A percentile compares a stretch with the other conserved stretches of the same genome.
These are phyloP conservation scores for Sonneratia caseolaris DNA, from an alignment of 345 rosid species.

Conservation along the genomic window DNA sequence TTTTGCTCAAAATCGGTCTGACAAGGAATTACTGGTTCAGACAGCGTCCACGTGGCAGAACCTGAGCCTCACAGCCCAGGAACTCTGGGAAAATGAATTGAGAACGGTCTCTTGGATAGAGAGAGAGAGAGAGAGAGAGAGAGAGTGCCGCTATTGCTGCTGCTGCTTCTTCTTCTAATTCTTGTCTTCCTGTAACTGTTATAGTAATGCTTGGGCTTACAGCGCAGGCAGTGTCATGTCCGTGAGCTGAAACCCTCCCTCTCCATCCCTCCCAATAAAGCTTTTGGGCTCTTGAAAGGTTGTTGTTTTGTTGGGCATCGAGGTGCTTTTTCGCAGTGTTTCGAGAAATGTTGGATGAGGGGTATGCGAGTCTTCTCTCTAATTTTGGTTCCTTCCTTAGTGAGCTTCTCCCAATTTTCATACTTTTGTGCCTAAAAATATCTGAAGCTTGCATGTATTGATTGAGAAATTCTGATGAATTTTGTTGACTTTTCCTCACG, in stretches of 20 bases:
- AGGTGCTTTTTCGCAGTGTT: background rate
- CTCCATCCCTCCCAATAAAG: background rate
- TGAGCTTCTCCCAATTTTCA: background rate
- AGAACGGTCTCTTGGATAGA: background rate
- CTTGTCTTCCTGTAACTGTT: background rate
- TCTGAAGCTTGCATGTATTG: background rate
- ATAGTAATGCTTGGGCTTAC: background rate
- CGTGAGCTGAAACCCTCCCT: background rate
- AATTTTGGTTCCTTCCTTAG: background rate
- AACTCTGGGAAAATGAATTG: constrained; percentile 15
- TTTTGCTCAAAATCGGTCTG: background rate
- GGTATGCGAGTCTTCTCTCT: background rate
- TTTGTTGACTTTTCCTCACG: background rate
- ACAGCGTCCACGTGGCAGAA: constrained; percentile 37
- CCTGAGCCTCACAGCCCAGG: constrained; percentile 30
- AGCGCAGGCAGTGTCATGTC: background rate
- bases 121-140: background rate
- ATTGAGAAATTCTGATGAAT: background rate
- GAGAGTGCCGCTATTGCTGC: background rate
- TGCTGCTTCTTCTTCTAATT: no score
- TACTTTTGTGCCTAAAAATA: background rate
- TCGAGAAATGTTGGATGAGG: background rate
- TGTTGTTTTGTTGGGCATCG: background rate
- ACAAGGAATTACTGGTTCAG: constrained; percentile 1
- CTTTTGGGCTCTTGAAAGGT: background rate